Evolutionary conservation across 2,329 filamentous ascomycete genomes (phyloP).

Genomic region (Metarhizium rileyi): DNA sequence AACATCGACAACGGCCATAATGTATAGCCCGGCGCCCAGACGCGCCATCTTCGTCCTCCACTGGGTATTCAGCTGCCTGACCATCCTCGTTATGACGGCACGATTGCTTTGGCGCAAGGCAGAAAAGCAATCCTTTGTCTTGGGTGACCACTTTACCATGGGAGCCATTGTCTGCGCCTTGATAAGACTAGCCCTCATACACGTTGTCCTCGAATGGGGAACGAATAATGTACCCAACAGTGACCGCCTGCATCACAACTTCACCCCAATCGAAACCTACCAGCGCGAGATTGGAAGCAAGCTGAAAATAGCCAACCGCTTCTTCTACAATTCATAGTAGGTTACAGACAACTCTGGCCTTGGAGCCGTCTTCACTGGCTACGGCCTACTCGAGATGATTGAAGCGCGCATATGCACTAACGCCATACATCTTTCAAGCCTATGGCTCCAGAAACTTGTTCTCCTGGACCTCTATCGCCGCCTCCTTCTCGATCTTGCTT

Average conservation of each 20-base stretch:
- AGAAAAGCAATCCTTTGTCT: slow-evolving; percentile 11
- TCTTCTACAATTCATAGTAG: slow-evolving; percentile 25
- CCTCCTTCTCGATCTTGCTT: slow-evolving; percentile 13
- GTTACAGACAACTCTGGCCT: slow-evolving; percentile 10
- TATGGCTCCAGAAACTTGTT: slow-evolving; percentile 21
- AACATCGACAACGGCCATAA: slow-evolving; percentile 3
- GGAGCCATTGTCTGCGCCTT: slow-evolving; percentile 26
- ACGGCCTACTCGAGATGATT: too few relatives aligned
- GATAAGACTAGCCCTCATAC: slow-evolving; percentile 17
- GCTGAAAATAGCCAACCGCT: slow-evolving; percentile 21
- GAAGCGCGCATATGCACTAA: not conserved
- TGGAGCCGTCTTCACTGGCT: too few relatives aligned
- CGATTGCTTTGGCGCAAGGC: slow-evolving; percentile 13
- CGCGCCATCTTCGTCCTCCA: slow-evolving; percentile 13
- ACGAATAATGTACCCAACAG: slow-evolving; percentile 22
- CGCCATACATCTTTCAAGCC: slow-evolving; percentile 8
- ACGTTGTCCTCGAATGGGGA: slow-evolving; percentile 26
- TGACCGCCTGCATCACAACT: slow-evolving; percentile 14
- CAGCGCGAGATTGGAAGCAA: slow-evolving; percentile 24
- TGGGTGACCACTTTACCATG: slow-evolving; percentile 22
- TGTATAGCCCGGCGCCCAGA: slow-evolving; percentile 8
- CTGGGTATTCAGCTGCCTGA: slow-evolving; percentile 16
- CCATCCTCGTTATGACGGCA: slow-evolving; percentile 13
- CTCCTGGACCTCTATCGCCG: slow-evolving; percentile 18
- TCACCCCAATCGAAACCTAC: slow-evolving; percentile 22